These are phyloP conservation scores for Hippophae rhamnoides DNA, from an alignment of 306 rosid genomes.

Conservation along the genomic window DNA sequence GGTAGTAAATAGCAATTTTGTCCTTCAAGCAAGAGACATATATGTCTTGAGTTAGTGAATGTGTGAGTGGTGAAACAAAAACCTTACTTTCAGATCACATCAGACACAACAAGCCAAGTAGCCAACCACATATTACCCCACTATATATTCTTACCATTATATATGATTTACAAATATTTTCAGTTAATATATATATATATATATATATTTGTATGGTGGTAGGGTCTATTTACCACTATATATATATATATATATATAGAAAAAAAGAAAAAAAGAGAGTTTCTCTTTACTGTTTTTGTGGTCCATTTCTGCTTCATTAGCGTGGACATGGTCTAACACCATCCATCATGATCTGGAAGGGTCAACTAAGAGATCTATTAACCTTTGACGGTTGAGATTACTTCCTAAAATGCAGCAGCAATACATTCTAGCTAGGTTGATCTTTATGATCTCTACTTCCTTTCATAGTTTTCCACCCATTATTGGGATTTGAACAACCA, in stretches of 20 bases:
- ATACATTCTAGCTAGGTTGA: background rate
- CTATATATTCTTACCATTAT: conserved; percentile 6
- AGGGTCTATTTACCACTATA: conserved; percentile 35
- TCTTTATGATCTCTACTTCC: background rate
- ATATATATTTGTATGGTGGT: conserved; percentile 21
- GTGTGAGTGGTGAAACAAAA: conserved; percentile 24
- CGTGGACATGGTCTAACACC: conserved; percentile 70
- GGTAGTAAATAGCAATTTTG: conserved; percentile 25
- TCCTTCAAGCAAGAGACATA: conserved; percentile 30
- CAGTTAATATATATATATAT: background rate
- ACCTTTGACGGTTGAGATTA: conserved; percentile 17
- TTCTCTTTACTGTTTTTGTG: conserved; percentile 13
- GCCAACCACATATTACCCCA: conserved; percentile 34
- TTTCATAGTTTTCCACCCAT: background rate
- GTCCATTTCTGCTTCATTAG: conserved; percentile 35
- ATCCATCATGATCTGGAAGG: conserved; percentile 38
- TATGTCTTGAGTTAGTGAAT: conserved; percentile 8
- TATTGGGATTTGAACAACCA: background rate
- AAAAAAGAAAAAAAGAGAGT: background rate
- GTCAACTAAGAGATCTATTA: conserved; percentile 22
- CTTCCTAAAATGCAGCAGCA: background rate
- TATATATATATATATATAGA: conserved; percentile 12
- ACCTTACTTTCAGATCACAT: conserved; percentile 32
- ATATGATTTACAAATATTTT: background rate
- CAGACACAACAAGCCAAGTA: conserved; percentile 30